These are phyloP conservation scores for Hemileia vastatrix DNA, from an alignment of 1,284 basidiomycete genomes.

Conservation along the genomic window DNA sequence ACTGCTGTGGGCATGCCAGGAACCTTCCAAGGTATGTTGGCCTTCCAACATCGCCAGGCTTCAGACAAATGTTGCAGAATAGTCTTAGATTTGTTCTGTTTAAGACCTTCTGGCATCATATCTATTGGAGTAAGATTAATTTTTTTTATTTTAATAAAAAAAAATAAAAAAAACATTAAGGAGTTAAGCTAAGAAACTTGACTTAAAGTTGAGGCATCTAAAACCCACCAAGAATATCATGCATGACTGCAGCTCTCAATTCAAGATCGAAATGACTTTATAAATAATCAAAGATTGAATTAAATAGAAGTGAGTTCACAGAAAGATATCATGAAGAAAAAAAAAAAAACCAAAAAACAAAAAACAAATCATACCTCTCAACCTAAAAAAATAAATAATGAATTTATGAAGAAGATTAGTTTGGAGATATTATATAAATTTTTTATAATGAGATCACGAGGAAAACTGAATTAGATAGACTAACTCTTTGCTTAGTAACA, in stretches of 20 bases:
- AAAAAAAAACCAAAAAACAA: constrained; percentile 3
- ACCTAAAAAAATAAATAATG: neutral
- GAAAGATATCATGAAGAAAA: neutral
- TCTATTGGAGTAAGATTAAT: too few species aligned
- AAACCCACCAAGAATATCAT: constrained; percentile 63
- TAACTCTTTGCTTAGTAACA: constrained; percentile 97
- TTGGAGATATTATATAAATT: too few species aligned
- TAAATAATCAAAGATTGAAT: neutral
- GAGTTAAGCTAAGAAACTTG: constrained; percentile 1
- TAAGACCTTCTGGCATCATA: constrained; percentile 96
- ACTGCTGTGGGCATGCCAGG: constrained; percentile 96
- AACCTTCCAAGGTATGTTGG: constrained; percentile 96
- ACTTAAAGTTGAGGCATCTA: constrained; percentile 56
- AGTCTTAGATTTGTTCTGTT: constrained; percentile 98
- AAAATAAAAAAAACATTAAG: neutral
- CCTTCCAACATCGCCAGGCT: constrained; percentile 94
- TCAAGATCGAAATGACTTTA: constrained; percentile 96
- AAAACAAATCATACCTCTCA: constrained; percentile 5
- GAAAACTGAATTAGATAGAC: constrained; percentile 1
- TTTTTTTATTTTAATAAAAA: too few species aligned
- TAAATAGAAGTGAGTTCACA: too few species aligned
- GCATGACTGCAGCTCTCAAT: constrained; percentile 96
- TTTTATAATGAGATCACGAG: too few species aligned
- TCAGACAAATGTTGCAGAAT: constrained; percentile 95
- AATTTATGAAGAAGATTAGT: too few species aligned